A percentile compares a stretch with the other conserved stretches of the same genome.
Evolutionary conservation across 1,139 yeast genomes (phyloP).

Genomic region (Ashbya aceris): DNA sequence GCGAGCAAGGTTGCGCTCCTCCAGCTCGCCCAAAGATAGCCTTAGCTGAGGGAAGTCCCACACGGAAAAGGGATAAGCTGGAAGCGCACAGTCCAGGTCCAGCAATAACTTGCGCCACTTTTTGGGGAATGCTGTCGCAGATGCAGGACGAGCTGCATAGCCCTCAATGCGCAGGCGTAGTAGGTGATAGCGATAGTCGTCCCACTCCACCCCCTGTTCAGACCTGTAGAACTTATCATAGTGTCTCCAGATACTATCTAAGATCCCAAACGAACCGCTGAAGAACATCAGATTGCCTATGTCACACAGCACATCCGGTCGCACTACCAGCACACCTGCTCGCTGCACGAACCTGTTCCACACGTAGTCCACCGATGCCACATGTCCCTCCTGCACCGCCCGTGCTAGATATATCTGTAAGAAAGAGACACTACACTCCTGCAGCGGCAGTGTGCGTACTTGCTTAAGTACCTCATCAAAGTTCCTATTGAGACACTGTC

Average conservation of each 20-base stretch:
- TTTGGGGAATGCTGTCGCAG: slow-evolving; percentile 17
- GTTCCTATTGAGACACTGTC: slow-evolving; percentile 19
- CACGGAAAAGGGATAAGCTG: slow-evolving; percentile 11
- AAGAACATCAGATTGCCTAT: slow-evolving; percentile 21
- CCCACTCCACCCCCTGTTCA: slow-evolving; percentile 7
- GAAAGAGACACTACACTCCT: slow-evolving; percentile 18
- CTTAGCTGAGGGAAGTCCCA: slow-evolving; percentile 24
- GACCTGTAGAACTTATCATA: slow-evolving; percentile 11
- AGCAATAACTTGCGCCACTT: slow-evolving; percentile 28
- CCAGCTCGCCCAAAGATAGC: slow-evolving; percentile 7
- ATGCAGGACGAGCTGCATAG: slow-evolving; percentile 20
- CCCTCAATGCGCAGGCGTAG: slow-evolving; percentile 23
- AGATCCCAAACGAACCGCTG: slow-evolving; percentile 17
- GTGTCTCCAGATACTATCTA: slow-evolving; percentile 19
- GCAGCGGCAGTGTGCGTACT: slow-evolving; percentile 13
- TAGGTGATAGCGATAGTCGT: slow-evolving; percentile 16
- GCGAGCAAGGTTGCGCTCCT: no score
- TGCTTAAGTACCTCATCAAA: slow-evolving; percentile 16
- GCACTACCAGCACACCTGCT: slow-evolving; percentile 14
- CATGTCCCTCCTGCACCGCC: slow-evolving; percentile 25
- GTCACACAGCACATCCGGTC: slow-evolving; percentile 19
- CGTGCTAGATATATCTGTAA: slow-evolving; percentile 18
- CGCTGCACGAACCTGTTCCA: slow-evolving; percentile 25
- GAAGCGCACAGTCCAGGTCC: slow-evolving; percentile 21
- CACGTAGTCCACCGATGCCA: slow-evolving; percentile 19